Evolutionary conservation across 257 asterid species (phyloP).

Genomic region (Nicotiana obtusifolia): DNA sequence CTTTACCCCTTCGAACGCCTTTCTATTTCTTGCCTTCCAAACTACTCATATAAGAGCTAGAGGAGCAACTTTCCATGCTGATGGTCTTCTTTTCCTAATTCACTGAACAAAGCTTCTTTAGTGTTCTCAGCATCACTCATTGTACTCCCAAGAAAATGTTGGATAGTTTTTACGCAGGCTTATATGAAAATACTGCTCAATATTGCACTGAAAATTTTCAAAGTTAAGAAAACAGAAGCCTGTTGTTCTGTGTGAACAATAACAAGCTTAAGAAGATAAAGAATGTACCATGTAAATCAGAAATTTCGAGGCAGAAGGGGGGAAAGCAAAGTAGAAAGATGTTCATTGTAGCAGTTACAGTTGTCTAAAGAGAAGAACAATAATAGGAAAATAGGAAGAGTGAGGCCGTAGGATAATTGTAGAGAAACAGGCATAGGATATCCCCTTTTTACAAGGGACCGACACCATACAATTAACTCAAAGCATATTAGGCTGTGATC

Average conservation of each 20-base stretch:
- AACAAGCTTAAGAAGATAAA: neutral
- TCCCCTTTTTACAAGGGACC: neutral
- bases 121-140: too few species aligned
- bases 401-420: neutral
- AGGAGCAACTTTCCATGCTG: neutral
- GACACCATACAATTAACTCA: slow-evolving; percentile 4
- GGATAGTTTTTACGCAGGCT: neutral
- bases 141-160: neutral
- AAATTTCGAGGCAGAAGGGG: neutral
- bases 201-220: neutral
- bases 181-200: neutral
- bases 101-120: too few species aligned
- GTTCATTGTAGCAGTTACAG: neutral
- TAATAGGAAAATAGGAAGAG: neutral
- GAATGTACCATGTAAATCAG: neutral
- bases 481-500: neutral
- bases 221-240: neutral
- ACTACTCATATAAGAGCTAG: neutral
- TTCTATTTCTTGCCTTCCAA: slow-evolving; percentile 7
- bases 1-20: neutral
- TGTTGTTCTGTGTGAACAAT: neutral
- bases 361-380: neutral
- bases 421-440: neutral
- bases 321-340: neutral
- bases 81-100: neutral